phyloP scores from a whole-genome alignment of 192 early-diverging fungal species.

The Coemansia sp. region DNA sequence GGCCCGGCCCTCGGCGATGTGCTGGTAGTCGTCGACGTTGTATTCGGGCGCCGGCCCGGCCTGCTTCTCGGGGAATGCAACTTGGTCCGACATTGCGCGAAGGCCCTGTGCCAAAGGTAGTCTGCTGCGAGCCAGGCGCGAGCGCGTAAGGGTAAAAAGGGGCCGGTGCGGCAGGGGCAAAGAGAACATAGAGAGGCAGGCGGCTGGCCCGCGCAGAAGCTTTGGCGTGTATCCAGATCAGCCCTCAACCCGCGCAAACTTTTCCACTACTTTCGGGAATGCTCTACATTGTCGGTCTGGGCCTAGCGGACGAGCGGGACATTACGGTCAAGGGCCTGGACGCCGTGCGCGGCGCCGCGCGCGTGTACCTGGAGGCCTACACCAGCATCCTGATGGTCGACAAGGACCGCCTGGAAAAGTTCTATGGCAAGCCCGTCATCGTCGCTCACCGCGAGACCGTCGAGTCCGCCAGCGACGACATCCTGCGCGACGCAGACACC shows the following conservation, averaged over 20 bases:
- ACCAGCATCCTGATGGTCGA: slow-evolving; percentile 89
- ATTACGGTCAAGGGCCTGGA: slow-evolving; percentile 96
- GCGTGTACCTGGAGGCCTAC: slow-evolving; percentile 94
- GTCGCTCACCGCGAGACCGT: slow-evolving; percentile 98
- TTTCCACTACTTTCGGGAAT: too few relatives aligned
- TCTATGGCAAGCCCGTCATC: slow-evolving; percentile 77
- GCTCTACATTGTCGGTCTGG: slow-evolving; percentile 87
- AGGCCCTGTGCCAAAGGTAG: too few relatives aligned
- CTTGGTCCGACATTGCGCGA: too few relatives aligned
- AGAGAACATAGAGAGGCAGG: too few relatives aligned
- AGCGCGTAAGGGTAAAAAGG: too few relatives aligned
- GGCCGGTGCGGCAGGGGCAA: too few relatives aligned
- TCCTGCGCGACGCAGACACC: slow-evolving; percentile 79
- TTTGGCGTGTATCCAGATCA: too few relatives aligned
- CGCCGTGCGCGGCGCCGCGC: slow-evolving; percentile 77
- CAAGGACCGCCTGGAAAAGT: slow-evolving; percentile 64
- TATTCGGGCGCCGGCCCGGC: slow-evolving; percentile 17
- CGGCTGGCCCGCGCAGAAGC: too few relatives aligned
- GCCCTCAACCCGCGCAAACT: too few relatives aligned
- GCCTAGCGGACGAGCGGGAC: slow-evolving; percentile 92
- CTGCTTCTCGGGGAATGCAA: slow-evolving; percentile 13
- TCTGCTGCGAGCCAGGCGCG: too few relatives aligned
- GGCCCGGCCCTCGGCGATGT: slow-evolving; percentile 71
- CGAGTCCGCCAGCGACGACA: slow-evolving; percentile 83
- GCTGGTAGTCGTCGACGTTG: slow-evolving; percentile 50